These are phyloP conservation scores for Candida verbasci DNA, from an alignment of 805 yeast species.

Conservation along the genomic window DNA sequence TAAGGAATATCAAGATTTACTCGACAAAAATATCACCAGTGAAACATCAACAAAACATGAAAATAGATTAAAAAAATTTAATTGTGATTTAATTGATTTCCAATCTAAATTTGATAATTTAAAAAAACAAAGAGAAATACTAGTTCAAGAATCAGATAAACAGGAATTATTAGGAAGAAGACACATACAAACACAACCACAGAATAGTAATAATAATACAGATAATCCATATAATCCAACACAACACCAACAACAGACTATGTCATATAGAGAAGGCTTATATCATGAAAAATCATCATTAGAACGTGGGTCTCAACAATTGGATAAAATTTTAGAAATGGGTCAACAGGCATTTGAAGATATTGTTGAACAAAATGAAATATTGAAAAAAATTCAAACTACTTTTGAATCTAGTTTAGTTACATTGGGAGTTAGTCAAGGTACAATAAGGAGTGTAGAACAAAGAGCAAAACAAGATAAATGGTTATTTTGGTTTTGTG, in stretches of 20 bases:
- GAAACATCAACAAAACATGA: slow-evolving; percentile 47
- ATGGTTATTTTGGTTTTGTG: slow-evolving; percentile 77
- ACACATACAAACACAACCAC: slow-evolving; percentile 12
- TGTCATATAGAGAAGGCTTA: slow-evolving; percentile 57
- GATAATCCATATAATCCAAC: slow-evolving; percentile 48
- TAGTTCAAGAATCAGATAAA: slow-evolving; percentile 41
- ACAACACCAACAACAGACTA: slow-evolving; percentile 19
- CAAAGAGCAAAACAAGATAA: slow-evolving; percentile 82
- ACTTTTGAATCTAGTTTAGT: slow-evolving; percentile 64
- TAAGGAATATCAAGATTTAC: slow-evolving; percentile 57
- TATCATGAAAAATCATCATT: slow-evolving; percentile 62
- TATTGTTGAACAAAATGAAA: slow-evolving; percentile 77
- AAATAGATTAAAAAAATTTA: slow-evolving; percentile 54
- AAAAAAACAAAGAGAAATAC: slow-evolving; percentile 52
- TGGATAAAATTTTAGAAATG: slow-evolving; percentile 88
- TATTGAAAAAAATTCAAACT: slow-evolving; percentile 57
- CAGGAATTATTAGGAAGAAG: slow-evolving; percentile 56
- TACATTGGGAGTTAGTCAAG: slow-evolving; percentile 82
- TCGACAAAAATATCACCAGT: slow-evolving; percentile 50
- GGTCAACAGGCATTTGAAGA: slow-evolving; percentile 85
- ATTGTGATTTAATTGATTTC: slow-evolving; percentile 42
- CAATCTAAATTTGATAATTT: slow-evolving; percentile 49
- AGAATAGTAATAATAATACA: slow-evolving; percentile 15
- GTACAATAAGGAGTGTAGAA: slow-evolving; percentile 77
- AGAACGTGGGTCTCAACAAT: slow-evolving; percentile 68